Evolutionary conservation across 1,284 basidiomycete genomes (phyloP).

Genomic region (Earliella scabrosa): DNA sequence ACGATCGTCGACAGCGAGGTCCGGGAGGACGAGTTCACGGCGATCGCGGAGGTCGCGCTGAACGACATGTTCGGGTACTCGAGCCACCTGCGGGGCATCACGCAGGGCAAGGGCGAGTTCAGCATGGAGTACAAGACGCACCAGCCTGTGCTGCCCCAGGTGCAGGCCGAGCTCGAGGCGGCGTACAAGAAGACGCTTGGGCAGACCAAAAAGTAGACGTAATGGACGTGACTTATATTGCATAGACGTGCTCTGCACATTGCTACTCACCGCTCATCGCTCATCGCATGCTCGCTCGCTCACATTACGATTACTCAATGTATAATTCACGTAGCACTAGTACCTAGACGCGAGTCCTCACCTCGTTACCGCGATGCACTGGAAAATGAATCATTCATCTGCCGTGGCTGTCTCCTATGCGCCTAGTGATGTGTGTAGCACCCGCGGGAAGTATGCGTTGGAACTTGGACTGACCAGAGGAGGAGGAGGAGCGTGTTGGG

Average conservation of each 20-base stretch:
- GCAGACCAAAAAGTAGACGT: constrained; percentile 59
- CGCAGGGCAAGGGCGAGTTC: constrained; percentile 96
- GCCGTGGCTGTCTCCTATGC: too few relatives aligned
- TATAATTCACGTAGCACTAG: too few relatives aligned
- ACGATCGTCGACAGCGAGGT: constrained; percentile 97
- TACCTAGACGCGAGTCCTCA: too few relatives aligned
- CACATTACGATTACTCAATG: too few relatives aligned
- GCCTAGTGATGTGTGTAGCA: too few relatives aligned
- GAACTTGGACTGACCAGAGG: too few relatives aligned
- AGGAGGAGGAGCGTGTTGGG: too few relatives aligned
- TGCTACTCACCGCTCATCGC: background rate
- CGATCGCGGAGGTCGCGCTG: constrained; percentile 89
- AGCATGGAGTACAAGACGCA: constrained; percentile 98
- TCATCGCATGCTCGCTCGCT: background rate
- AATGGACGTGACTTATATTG: background rate
- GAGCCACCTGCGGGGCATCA: constrained; percentile 88
- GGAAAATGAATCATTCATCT: too few relatives aligned
- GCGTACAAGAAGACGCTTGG: constrained; percentile 53
- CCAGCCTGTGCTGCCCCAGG: constrained; percentile 85
- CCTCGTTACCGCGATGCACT: too few relatives aligned
- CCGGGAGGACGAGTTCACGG: constrained; percentile 96
- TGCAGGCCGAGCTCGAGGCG: constrained; percentile 83
- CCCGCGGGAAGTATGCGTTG: too few relatives aligned
- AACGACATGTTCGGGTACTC: constrained; percentile 99
- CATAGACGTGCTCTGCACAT: background rate